Conservation (phyloP, 139 green algal genomes). For the Auxenochlorella pyrenoidosa region DNA sequence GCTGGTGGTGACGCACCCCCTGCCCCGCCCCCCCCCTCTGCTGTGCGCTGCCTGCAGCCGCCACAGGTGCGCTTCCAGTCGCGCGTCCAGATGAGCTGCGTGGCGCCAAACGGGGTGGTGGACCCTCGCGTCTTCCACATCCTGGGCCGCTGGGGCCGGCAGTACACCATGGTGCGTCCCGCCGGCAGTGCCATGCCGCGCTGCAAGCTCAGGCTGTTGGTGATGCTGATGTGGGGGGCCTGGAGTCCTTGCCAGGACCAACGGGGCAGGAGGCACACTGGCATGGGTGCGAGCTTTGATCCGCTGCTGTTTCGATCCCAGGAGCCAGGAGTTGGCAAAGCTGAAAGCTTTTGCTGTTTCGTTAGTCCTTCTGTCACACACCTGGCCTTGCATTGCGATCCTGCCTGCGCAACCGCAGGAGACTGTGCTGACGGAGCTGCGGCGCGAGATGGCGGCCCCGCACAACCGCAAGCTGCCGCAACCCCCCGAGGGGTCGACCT, state of each 20-base stretch:
- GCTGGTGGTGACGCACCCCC: not conserved
- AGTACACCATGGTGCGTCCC: constrained; percentile 81
- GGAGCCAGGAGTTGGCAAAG: too few species aligned
- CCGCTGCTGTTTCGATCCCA: too few species aligned
- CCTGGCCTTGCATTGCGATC: too few species aligned
- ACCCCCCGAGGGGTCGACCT: constrained; percentile 82
- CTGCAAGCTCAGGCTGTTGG: too few species aligned
- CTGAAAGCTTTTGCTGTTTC: too few species aligned
- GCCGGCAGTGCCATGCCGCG: not conserved
- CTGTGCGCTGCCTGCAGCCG: constrained; percentile 21
- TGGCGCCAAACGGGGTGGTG: constrained; percentile 50
- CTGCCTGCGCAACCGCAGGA: too few species aligned
- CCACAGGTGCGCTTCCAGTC: constrained; percentile 63
- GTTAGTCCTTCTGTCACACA: too few species aligned
- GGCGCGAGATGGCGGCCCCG: constrained; percentile 86
- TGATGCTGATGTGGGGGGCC: too few species aligned
- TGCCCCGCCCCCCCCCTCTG: not conserved
- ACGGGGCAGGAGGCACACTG: too few species aligned
- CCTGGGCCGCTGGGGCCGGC: constrained; percentile 83
- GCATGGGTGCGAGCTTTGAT: too few species aligned
- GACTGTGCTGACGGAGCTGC: constrained; percentile 85
- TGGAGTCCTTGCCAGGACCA: too few species aligned
- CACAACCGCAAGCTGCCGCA: constrained; percentile 91
- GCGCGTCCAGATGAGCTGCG: constrained; percentile 62
- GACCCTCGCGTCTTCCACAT: constrained; percentile 70